Evolutionary conservation across 108 stramenopile genomes (phyloP).

Genomic region (Cyclostephanos invisitatus): DNA sequence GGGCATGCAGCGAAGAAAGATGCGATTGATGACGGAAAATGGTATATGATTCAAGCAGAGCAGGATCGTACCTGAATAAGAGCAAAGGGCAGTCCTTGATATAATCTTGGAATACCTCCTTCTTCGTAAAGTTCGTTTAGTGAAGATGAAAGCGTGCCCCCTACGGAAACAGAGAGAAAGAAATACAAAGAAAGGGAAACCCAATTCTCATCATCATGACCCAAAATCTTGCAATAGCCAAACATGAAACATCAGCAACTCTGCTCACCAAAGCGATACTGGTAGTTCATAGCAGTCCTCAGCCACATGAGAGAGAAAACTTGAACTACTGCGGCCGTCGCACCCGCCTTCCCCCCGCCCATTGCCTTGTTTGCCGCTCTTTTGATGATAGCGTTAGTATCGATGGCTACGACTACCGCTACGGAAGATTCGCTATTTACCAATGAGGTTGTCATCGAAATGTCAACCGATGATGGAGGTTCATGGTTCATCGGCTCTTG

Average conservation of each 20-base stretch:
- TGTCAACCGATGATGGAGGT: background rate
- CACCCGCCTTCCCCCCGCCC: constrained; percentile 90
- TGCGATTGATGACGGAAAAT: background rate
- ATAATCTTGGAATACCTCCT: constrained; percentile 90
- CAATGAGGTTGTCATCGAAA: constrained; percentile 1
- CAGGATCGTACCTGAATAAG: constrained; percentile 56
- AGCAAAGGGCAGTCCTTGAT: constrained; percentile 92
- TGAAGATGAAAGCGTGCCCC: constrained; percentile 62
- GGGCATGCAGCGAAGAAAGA: background rate
- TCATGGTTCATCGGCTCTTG: background rate
- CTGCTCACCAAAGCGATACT: constrained; percentile 68
- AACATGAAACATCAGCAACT: background rate
- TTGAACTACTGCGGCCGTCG: constrained; percentile 85
- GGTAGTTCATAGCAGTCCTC: constrained; percentile 91
- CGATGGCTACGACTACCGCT: constrained; percentile 7
- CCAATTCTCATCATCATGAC: background rate
- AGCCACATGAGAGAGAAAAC: constrained; percentile 97
- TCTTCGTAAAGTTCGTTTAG: constrained; percentile 81
- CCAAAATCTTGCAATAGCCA: background rate
- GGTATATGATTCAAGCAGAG: background rate
- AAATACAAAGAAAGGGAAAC: background rate
- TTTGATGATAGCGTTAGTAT: constrained; percentile 36
- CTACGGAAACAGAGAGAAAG: background rate
- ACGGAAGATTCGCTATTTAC: background rate
- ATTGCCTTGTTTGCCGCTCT: constrained; percentile 78